Conservation (phyloP, 176 grass and related monocot genomes). For the Phragmites australis region DNA sequence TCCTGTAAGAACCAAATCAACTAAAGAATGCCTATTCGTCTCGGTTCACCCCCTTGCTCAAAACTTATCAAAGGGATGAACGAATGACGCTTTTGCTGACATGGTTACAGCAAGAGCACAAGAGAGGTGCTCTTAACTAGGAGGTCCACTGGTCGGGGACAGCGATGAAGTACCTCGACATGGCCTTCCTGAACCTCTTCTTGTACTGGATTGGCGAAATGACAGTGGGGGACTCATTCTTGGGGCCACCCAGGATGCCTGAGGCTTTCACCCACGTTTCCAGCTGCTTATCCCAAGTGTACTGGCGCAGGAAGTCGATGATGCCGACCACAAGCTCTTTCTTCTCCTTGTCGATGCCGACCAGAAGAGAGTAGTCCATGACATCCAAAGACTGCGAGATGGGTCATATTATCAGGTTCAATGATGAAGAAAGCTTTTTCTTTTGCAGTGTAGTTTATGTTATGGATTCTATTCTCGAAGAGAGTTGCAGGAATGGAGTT, state of each 20-base stretch:
- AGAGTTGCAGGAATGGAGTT: background rate
- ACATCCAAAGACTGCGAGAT: constrained; percentile 64
- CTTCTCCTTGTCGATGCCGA: constrained; percentile 65
- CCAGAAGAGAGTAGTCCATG: constrained; percentile 94
- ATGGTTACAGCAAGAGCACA: background rate
- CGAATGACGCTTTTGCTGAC: background rate
- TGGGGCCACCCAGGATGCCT: constrained; percentile 81
- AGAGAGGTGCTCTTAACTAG: constrained; percentile 10
- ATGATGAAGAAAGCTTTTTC: background rate
- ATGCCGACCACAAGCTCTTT: constrained; percentile 87
- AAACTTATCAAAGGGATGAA: constrained; percentile 20
- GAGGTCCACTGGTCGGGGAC: constrained; percentile 64
- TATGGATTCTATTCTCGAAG: background rate
- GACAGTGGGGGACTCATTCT: constrained; percentile 73
- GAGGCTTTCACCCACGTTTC: constrained; percentile 96
- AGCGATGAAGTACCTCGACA: constrained; percentile 80
- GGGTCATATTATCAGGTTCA: background rate
- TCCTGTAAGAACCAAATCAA: constrained; percentile 39
- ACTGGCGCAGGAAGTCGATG: constrained; percentile 89
- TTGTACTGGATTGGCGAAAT: constrained; percentile 86
- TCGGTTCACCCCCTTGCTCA: constrained; percentile 18
- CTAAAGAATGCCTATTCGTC: constrained; percentile 36
- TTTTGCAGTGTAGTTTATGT: constrained; percentile 2
- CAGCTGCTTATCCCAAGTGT: constrained; percentile 95
- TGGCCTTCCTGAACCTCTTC: constrained; percentile 95